Conservation (phyloP, 345 rosid species). For the Eutrema japonicum region DNA sequence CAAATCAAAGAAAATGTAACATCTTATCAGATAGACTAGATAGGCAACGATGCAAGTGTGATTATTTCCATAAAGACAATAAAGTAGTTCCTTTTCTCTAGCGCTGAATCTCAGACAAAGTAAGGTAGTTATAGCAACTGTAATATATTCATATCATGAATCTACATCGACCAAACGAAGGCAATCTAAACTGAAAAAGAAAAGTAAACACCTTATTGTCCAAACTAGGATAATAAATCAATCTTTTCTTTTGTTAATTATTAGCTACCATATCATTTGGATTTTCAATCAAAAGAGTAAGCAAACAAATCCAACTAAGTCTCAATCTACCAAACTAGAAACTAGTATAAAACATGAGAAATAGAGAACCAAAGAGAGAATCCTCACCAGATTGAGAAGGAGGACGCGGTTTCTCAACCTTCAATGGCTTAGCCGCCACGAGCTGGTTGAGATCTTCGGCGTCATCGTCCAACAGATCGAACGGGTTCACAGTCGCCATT, state of each 20-base stretch:
- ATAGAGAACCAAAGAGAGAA: neutral
- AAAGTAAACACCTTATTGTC: neutral
- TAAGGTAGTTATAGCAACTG: no score
- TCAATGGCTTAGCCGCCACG: conserved; percentile 60
- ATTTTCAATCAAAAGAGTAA: conserved; percentile 8
- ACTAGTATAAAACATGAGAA: neutral
- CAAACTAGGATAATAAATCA: no score
- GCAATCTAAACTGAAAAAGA: conserved; percentile 3
- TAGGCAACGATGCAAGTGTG: neutral
- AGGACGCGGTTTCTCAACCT: conserved; percentile 58
- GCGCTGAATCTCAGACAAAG: no score
- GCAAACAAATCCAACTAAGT: conserved; percentile 11
- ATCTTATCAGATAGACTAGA: neutral
- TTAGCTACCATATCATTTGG: neutral
- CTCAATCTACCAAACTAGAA: neutral
- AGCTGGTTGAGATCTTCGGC: conserved; percentile 66
- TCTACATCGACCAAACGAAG: neutral
- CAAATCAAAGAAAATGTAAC: conserved; percentile 1
- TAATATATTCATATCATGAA: neutral
- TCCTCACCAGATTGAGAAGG: conserved; percentile 82
- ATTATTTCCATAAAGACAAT: neutral
- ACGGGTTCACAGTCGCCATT: conserved; percentile 87
- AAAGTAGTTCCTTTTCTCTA: neutral
- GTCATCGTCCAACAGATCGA: conserved; percentile 76
- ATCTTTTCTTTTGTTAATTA: neutral